Base-by-base conservation (phyloP, 257 asterid genomes). In the Linaria vulgaris region DNA sequence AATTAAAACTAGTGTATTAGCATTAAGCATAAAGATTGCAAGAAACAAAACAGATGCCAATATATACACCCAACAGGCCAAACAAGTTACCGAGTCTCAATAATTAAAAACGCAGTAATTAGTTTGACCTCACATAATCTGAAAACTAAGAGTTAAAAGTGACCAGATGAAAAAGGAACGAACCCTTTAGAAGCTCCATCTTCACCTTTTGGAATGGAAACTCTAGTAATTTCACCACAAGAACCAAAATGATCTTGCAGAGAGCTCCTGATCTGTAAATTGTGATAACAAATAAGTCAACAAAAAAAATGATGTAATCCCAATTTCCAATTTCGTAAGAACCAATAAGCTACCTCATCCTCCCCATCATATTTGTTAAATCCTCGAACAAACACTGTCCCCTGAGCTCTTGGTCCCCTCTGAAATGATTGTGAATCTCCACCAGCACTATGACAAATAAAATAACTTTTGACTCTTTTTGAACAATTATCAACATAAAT, bases 151-250 rank as follows among this genome's bases (percentile, higher is more conserved):
- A 37, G 46, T 16, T 13, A 22, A 52, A 15, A 20, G 30, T 16
- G 3, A 44, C 81, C 61, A 9, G 30, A 11, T 19, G 12, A 52
- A 25, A 15, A 15, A 27, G 27, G 1, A 14, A 67, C 80, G 15
- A 16, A 88, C 98, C 98, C 98, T 74, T 81, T 88, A 56, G 67
- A 19, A 44, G 78, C 73, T 52, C 92, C 83, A 3, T 88, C 98
- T 20, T 61, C 79, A 71, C 71, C 95, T 50, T 19, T 76, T 0
- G 95, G 96, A 71, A 84, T 45, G 43, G 88, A 76, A 31, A 85
- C 70, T 66, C 85, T 79, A 34, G 77, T 64, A 49, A 91, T 83
- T 67, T 84, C 91, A 25, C 98, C 98, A 72, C 96, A 91, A 56
- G 80, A 66, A 22, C 76, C 80, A 76, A 91, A 91, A 78, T 79